Evolutionary conservation across 768 basidiomycete genomes (phyloP), one percentile per base, ranked within the genome.

Genomic region (Kwoniella sp.): DNA sequence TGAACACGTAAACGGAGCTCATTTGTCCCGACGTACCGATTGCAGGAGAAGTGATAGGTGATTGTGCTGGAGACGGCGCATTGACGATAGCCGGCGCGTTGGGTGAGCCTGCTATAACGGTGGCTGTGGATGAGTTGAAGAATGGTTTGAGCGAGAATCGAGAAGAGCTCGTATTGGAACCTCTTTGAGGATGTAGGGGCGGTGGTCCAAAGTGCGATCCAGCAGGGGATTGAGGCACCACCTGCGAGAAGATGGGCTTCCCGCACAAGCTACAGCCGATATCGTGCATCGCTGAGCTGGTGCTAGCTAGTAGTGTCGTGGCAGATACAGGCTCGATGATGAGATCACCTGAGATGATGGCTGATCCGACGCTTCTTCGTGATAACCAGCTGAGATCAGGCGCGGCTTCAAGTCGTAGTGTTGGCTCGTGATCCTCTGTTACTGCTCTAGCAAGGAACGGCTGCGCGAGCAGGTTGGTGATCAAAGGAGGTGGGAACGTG

Each of bases 311-410:
- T 15, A 93, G 83, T 0, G 85, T 82, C 3, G 82, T 76, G 22
- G 87, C 85, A 0, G 90, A 82, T 66, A 93, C 85, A 2, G 95
- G 94, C 76, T 98, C 95, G 57, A 99, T 88, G 15, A 86, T 87
- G 29, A 99, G 85, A 75, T 93, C 90, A 0, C 92, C 92, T 9
- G 85, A 86, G 69, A 97, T 87, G 63, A 99, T 90, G 4, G 95
- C 95, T 26, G 87, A 82, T 2, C 88, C 84, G 25, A 98, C 89
- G 3, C 88, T 88, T 29, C 93, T 87, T 28, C 93, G 86, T 17
- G 90, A 89, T n/a, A 98, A 84, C 91, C 92, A 98, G 74, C 91
- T 93, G 34, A 99, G 83, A 13, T 93, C 91, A 0, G 94, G 92
- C 0, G 96, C 93, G n/a, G 91, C 83, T 76, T 98, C 96, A 20